These are phyloP conservation scores for Aspergillus pseudoglaucus DNA, from an alignment of 2,329 filamentous ascomycete species.

Conservation along the genomic window DNA sequence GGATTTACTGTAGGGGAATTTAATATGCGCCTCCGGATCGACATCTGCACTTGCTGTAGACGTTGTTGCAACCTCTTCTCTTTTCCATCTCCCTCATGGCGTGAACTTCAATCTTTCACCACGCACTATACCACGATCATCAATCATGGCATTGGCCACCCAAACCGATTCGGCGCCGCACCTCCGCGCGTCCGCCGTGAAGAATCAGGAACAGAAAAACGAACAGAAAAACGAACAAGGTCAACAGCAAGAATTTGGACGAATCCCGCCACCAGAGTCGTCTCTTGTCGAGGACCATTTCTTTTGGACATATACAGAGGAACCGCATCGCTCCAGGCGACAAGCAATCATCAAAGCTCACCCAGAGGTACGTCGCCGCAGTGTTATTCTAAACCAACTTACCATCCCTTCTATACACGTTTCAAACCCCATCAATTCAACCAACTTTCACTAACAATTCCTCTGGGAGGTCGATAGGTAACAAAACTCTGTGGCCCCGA, in stretches of 20 bases:
- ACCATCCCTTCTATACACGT: neutral
- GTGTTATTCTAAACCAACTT: conserved; percentile 1
- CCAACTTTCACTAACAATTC: conserved; percentile 5
- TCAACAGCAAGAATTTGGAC: conserved; percentile 17
- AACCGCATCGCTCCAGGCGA: conserved; percentile 85
- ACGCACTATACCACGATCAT: conserved; percentile 3
- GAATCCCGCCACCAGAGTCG: conserved; percentile 25
- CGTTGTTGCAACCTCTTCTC: neutral
- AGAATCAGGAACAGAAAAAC: conserved; percentile 13
- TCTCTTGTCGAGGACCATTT: conserved; percentile 55
- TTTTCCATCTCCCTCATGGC: conserved; percentile 11
- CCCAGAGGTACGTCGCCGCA: conserved; percentile 62
- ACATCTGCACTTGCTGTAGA: conserved; percentile 1
- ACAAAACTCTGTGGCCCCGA: conserved; percentile 96
- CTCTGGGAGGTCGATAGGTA: conserved; percentile 51
- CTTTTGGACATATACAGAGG: conserved; percentile 99
- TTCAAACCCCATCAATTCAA: neutral
- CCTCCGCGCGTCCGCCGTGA: conserved; percentile 28
- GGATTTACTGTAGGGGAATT: conserved; percentile 18
- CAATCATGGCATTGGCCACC: conserved; percentile 23
- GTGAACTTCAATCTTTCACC: conserved; percentile 9
- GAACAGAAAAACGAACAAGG: conserved; percentile 11
- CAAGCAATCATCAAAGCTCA: conserved; percentile 97
- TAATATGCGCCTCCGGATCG: conserved; percentile 15
- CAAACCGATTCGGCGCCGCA: conserved; percentile 26